These are phyloP conservation scores for Vanrija humicola DNA, from an alignment of 1,284 basidiomycete genomes.

Conservation along the genomic window DNA sequence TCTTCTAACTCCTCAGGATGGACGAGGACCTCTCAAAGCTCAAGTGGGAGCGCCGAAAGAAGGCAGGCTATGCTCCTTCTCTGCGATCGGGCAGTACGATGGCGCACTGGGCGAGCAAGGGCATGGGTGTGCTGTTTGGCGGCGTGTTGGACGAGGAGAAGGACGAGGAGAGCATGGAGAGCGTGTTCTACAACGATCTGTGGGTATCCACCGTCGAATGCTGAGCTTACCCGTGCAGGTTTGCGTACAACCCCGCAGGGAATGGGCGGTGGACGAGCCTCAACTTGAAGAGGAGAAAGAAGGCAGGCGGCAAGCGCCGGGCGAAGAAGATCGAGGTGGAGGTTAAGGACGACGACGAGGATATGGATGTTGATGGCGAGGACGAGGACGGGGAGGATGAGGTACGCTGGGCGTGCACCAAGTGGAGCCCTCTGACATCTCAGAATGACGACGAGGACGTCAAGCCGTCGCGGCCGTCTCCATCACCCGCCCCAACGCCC, in stretches of 20 bases:
- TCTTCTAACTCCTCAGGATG: conserved; percentile 36
- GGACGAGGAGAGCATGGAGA: conserved; percentile 79
- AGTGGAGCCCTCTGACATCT: conserved; percentile 32
- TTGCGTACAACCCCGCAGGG: conserved; percentile 71
- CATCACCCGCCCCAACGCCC: not conserved
- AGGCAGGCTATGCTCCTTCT: conserved; percentile 67
- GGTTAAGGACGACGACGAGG: conserved; percentile 41
- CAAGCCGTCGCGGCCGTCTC: conserved; percentile 5
- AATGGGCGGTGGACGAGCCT: conserved; percentile 78
- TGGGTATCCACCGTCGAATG: conserved; percentile 43
- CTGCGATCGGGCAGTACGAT: conserved; percentile 55
- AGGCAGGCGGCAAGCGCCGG: conserved; percentile 51
- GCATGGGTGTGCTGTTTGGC: conserved; percentile 78
- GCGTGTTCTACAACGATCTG: conserved; percentile 80
- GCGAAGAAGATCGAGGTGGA: conserved; percentile 33
- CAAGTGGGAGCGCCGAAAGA: conserved; percentile 84
- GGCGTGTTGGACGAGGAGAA: conserved; percentile 88
- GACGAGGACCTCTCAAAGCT: conserved; percentile 55
- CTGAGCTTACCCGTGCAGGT: conserved; percentile 51
- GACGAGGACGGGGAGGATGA: conserved; percentile 17
- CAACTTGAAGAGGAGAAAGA: conserved; percentile 58
- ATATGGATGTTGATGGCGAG: conserved; percentile 12
- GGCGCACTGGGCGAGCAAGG: conserved; percentile 51
- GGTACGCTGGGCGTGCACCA: conserved; percentile 19
- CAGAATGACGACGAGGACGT: conserved; percentile 10